Percentiles rank a stretch among this genome's conserved stretches.
phyloP scores from a whole-genome alignment of 1,284 basidiomycete genomes.

The Pterulicium gracile region DNA sequence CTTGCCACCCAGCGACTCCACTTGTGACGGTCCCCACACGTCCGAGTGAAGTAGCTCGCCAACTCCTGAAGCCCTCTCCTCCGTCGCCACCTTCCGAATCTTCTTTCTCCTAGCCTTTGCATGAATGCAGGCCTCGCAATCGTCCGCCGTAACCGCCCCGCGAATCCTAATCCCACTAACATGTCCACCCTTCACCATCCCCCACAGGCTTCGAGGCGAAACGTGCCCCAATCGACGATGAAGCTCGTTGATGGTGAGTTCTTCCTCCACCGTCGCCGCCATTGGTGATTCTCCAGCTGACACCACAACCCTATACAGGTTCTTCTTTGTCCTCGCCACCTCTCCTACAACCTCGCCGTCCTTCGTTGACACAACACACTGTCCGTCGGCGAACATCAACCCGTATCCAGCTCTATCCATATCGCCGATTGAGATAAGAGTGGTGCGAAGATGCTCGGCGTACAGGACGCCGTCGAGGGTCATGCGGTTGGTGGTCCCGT shows the following conservation, averaged over 20 bases:
- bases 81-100: conserved; percentile 18
- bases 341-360: too few species aligned
- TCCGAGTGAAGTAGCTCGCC: conserved; percentile 19
- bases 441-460: too few species aligned
- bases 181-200: conserved; percentile 17
- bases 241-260: conserved; percentile 16
- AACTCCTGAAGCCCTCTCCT: conserved; percentile 9
- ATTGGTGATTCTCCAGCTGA: conserved; percentile 6
- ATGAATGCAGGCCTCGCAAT: conserved; percentile 23
- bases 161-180: conserved; percentile 21
- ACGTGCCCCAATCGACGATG: conserved; percentile 25
- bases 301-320: too few species aligned
- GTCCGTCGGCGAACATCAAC: conserved; percentile 13
- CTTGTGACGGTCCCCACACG: conserved; percentile 19
- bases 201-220: conserved; percentile 13
- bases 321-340: too few species aligned
- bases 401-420: conserved; percentile 16
- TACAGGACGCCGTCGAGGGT: too few species aligned
- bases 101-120: conserved; percentile 20
- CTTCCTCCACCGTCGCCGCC: conserved; percentile 7
- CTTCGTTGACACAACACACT: conserved; percentile 12
- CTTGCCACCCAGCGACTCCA: conserved; percentile 14
- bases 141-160: conserved; percentile 11
- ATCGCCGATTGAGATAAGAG: conserved; percentile 20
- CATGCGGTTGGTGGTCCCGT: too few species aligned